Evolutionary conservation across 345 rosid species (phyloP).

Genomic region (Alliaria petiolata): DNA sequence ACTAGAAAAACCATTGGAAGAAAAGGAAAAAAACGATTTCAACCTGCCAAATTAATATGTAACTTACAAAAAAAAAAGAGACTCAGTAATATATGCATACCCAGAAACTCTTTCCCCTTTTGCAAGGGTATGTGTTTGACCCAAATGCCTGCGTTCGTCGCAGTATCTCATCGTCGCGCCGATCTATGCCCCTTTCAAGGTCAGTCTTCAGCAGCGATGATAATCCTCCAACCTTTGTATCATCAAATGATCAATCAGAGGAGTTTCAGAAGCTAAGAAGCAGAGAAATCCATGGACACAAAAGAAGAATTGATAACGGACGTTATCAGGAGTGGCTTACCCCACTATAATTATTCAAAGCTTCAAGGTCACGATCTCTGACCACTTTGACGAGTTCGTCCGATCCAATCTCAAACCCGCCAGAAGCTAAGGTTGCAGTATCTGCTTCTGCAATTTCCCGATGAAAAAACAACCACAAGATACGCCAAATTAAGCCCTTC

Average conservation of each 20-base stretch:
- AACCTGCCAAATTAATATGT: no score
- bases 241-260: background rate
- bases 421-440: constrained; percentile 28
- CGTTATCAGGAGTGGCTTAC: no score
- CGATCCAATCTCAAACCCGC: constrained; percentile 49
- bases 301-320: no score
- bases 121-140: constrained; percentile 67
- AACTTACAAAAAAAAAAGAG: no score
- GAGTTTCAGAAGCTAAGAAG: no score
- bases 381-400: constrained; percentile 55
- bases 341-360: constrained; percentile 51
- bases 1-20: no score
- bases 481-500: no score
- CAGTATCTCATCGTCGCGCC: constrained; percentile 49
- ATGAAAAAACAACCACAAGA: no score
- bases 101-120: constrained; percentile 67
- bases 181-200: constrained; percentile 44
- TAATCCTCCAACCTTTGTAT: constrained; percentile 51
- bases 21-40: no score
- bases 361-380: constrained; percentile 46
- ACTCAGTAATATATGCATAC: no score
- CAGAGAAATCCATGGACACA: no score
- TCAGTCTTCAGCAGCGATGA: constrained; percentile 47
- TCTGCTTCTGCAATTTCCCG: no score
- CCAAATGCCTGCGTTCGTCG: constrained; percentile 62